Base-by-base conservation (phyloP, 73 alveolate genomes). In the Tetrahymena borealis region DNA sequence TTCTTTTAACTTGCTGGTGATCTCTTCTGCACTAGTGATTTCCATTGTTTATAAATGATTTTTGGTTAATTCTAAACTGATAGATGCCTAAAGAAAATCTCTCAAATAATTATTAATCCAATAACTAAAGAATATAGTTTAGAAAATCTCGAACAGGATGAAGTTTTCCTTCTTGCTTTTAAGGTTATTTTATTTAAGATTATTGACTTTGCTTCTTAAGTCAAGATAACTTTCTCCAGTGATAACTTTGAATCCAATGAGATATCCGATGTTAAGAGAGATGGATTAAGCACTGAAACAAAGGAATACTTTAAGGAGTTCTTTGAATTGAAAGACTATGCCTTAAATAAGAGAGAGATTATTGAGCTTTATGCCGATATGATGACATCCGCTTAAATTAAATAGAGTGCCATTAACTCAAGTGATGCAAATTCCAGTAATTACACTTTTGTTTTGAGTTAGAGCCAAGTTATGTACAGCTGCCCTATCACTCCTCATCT, bases 1-100 rank as follows among this genome's bases (percentile, higher is more conserved):
- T 60, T 60, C 85, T 60, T 60, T 28, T 60, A 60, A n/a, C 85
- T 60, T 60, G 85, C 85, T 60, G 85, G 85, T n/a, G 85, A 60
- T 60, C 85, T 60, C 33, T 60, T 60, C 85, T 60, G 85, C 38
- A 60, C 85, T 18, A 60, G 85, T 9, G 85, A 60, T 10, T 60
- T 60, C 85, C n/a, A 60, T 15, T 60, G 85, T n/a, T 35, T 60
- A 7, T 10, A 60, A 18, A 60, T 60, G 85, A 60, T 60, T 20
- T 60, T 60, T 24, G 85, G 85, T 35, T 60, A 60, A 20, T 60
- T 60, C 85, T 20, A 60, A n/a, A 60, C 37, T 60, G 85, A 60
- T 24, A 60, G 28, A 9, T 60, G 85, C 13, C 28, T 60, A 20
- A 60, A 60, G 85, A 60, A 60, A 35, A 60, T 60, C 28, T 60